Conservation (phyloP, 1,139 yeast species). For the Pichia sp. region DNA sequence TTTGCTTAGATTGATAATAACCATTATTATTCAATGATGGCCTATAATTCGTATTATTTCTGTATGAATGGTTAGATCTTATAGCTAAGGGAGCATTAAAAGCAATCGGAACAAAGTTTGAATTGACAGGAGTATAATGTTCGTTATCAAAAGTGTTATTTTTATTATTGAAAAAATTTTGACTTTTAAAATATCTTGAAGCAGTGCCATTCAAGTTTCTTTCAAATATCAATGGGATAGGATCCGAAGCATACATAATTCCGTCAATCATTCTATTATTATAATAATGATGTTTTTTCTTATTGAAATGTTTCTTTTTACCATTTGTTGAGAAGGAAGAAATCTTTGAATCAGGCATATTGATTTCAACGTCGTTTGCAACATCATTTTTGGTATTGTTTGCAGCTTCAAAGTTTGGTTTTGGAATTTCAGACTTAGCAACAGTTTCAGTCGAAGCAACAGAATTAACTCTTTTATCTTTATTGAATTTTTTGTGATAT, state of each 20-base stretch:
- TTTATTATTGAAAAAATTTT: background rate
- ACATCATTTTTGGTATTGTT: background rate
- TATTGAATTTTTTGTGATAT: background rate
- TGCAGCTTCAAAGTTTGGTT: background rate
- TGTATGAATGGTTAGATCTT: slow-evolving; percentile 7
- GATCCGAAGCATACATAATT: background rate
- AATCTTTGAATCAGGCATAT: too few relatives aligned
- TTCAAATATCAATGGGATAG: slow-evolving; percentile 1
- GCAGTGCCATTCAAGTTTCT: background rate
- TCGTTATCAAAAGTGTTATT: background rate
- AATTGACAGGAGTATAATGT: background rate
- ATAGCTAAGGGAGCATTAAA: slow-evolving; percentile 6
- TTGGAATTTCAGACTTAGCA: background rate
- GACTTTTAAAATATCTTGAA: background rate
- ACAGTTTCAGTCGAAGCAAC: background rate
- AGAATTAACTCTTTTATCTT: background rate
- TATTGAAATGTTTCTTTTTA: background rate
- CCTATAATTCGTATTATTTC: slow-evolving; percentile 1
- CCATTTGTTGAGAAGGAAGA: too few relatives aligned
- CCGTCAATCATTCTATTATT: slow-evolving; percentile 1
- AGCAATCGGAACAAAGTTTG: slow-evolving; percentile 5
- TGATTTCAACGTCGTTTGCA: background rate
- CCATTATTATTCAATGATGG: background rate
- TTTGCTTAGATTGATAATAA: background rate
- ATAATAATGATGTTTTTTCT: background rate